Base-by-base conservation (phyloP, 306 rosid species). In the Cucurbita ficifolia region DNA sequence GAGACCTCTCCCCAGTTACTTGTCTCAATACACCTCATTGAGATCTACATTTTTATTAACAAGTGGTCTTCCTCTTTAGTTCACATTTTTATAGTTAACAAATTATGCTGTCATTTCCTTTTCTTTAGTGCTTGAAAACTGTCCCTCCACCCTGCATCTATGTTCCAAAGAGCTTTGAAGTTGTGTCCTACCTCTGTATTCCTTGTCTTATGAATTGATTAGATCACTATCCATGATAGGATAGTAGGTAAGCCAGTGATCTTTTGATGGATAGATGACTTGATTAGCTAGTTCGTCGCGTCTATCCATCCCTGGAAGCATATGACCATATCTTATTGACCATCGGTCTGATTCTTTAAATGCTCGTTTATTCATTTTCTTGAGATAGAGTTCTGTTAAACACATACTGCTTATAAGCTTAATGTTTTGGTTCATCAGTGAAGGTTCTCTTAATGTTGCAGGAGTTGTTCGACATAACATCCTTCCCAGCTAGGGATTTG, bases 381-480 rank as follows among this genome's bases (percentile, higher is more conserved):
- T 33, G 63, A 72, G 51, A 72, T 50, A 14, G 36, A 73, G 63
- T 53, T 42, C 3, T 18, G 51, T 35, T n/a, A 53, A 33, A 48
- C 9, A 16, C 18, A 60, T 52, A 16, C 49, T 52, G 17, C 16
- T 10, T 24, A 7, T 59, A 5, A 56, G 22, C 33, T 29, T 43
- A 38, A n/a, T n/a, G n/a, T 59, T 29, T 19, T 55, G 51, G 39
- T 42, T 62, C 83, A 18, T 8, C 16, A 29, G 33, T 38, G 10
- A 76, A 38, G 12, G 13, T 51, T 61, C 36, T 10, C 46, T 19
- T 3, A 2, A 52, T 12, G 24, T 59, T 42, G 8, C 79, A 81
- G 84, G 84, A 81, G 46, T 75, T 75, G 67, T 62, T 78, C 9
- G 69, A 81, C 57, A 65, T 75, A 77, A 74, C 24, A 33, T 74